Percentiles rank a stretch among this genome's conserved stretches.
Conservation (phyloP, 164 flowering plant species). For the Chimonanthus praecox region DNA sequence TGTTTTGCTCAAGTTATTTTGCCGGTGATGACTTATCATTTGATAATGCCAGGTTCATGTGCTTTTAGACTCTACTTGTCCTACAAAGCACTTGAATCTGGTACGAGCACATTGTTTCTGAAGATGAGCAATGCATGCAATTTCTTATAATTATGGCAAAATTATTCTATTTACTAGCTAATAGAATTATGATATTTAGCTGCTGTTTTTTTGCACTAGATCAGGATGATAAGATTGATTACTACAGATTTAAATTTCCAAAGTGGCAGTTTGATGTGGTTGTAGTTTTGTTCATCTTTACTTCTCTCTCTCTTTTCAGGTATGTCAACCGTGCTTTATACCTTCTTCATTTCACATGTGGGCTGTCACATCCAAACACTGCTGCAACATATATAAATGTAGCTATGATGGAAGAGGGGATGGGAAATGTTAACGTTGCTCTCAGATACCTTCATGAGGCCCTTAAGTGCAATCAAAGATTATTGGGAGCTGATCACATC, state of each 20-base stretch:
- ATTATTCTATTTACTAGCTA: not conserved
- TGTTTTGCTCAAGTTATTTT: not conserved
- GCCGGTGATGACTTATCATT: not conserved
- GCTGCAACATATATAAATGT: conserved; percentile 94
- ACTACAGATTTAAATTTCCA: not conserved
- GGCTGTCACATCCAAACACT: conserved; percentile 86
- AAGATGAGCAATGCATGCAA: not conserved
- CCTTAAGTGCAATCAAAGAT: conserved; percentile 76
- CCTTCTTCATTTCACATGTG: conserved; percentile 85
- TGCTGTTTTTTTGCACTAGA: not conserved
- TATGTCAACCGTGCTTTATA: conserved; percentile 86
- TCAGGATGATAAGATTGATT: not conserved
- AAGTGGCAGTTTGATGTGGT: not conserved
- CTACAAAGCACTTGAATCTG: not conserved
- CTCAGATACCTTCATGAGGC: conserved; percentile 94
- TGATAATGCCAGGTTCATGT: not conserved
- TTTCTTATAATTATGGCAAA: too few species aligned
- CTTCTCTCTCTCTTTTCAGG: conserved; percentile 27
- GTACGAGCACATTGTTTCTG: not conserved
- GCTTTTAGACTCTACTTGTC: not conserved
- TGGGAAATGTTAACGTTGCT: conserved; percentile 89
- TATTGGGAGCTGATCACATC: conserved; percentile 83
- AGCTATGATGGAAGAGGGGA: conserved; percentile 98
- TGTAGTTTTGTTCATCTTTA: not conserved
- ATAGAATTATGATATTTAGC: not conserved